Evolutionary conservation across 306 rosid genomes (phyloP), one percentile per base, ranked within the genome.

Genomic region (Adenanthera pavonina): DNA sequence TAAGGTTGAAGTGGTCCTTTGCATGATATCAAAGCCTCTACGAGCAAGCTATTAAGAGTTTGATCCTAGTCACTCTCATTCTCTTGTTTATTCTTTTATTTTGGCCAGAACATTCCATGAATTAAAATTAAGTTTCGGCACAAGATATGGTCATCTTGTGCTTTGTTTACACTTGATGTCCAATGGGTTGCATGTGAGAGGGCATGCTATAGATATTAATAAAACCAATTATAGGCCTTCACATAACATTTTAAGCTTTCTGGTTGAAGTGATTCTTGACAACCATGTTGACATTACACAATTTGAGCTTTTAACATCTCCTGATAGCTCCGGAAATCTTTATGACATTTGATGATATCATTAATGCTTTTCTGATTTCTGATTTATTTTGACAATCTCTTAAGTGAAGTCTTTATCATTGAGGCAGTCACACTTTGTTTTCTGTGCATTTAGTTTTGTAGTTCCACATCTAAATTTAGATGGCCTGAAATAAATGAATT

Each of bases 331-430:
- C 56, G 44, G 56, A 71, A 14, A 71, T 49, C 19, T 30, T 49
- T 25, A 1, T 66, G 60, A 48, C 40, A 49, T 72, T 51, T 52
- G 44, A 49, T 40, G 12, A 17, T 35, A 34, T 61, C 11, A 36
- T 65, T 75, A 17, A n/a, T 80, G 72, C 44, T 77, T 77, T 19
- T 33, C 51, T 47, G 52, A 41, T 62, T 62, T 79, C 68, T 53
- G 54, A 38, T 17, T 19, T 86, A 15, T 67, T 51, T 17, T 80
- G 79, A 43, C 76, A 38, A 59, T 48, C 48, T 69, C 49, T 76
- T 36, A 75, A 82, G 47, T 75, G 47, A 75, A 79, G 48, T 75
- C 64, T 61, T 76, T 14, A 71, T 60, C 82, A 62, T 62, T 62
- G 78, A 80, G 76, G 52, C 59, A 34, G 40, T 51, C 53, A 61